phyloP scores from a whole-genome alignment of 805 yeast species.

The Candida nemodendra region DNA sequence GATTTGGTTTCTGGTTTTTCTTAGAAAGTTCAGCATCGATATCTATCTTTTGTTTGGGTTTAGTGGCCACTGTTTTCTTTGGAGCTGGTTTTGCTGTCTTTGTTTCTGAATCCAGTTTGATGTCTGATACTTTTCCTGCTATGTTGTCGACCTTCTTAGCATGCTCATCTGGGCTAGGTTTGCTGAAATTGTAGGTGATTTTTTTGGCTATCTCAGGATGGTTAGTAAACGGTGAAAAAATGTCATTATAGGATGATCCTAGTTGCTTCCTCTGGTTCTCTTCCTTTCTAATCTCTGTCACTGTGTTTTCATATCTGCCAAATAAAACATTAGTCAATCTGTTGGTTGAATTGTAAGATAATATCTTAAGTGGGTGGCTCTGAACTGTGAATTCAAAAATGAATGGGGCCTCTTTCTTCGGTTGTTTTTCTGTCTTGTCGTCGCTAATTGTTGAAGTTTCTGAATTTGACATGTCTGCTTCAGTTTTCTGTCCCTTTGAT shows the following conservation, averaged over 20 bases:
- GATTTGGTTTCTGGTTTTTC: slow-evolving; percentile 46
- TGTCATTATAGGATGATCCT: slow-evolving; percentile 6
- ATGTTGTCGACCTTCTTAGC: slow-evolving; percentile 23
- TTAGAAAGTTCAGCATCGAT: slow-evolving; percentile 37
- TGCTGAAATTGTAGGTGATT: slow-evolving; percentile 52
- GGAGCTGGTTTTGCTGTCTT: slow-evolving; percentile 10
- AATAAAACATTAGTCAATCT: slow-evolving; percentile 10
- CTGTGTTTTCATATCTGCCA: background rate
- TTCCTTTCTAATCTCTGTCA: slow-evolving; percentile 6
- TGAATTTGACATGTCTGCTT: too few species aligned
- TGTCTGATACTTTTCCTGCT: slow-evolving; percentile 24
- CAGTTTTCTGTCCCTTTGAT: too few species aligned
- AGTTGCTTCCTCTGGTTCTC: slow-evolving; percentile 6
- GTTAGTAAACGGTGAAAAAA: slow-evolving; percentile 38
- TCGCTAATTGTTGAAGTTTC: too few species aligned
- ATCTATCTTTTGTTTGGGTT: slow-evolving; percentile 45
- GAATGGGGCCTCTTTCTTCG: slow-evolving; percentile 12
- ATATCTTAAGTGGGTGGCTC: slow-evolving; percentile 1
- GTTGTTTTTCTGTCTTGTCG: too few species aligned
- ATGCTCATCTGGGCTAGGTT: slow-evolving; percentile 82
- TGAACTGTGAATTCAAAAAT: slow-evolving; percentile 6
- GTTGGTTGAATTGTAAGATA: slow-evolving; percentile 13
- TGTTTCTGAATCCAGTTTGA: slow-evolving; percentile 15
- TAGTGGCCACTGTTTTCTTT: slow-evolving; percentile 30
- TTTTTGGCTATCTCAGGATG: slow-evolving; percentile 36